Conservation (phyloP, 2,329 filamentous ascomycete genomes). For the Xylariaceae sp. region DNA sequence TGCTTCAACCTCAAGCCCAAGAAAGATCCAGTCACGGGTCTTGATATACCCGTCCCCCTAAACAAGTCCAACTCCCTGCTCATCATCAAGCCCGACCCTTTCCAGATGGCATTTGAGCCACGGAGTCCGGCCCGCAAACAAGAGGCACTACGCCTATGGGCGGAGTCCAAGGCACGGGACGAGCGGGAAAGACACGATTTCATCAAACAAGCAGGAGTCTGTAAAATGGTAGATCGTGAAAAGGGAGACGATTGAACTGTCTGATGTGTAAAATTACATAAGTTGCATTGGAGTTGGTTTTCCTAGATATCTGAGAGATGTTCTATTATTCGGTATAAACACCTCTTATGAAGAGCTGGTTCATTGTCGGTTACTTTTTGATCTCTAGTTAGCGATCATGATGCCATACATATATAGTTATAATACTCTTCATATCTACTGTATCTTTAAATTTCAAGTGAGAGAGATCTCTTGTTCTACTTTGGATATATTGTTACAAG, state of each 20-base stretch:
- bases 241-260: no score
- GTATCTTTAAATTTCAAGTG: no score
- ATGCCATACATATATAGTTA: no score
- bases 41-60: constrained; percentile 39
- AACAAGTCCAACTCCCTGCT: constrained; percentile 50
- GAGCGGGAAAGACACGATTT: constrained; percentile 28
- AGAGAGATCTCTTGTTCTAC: no score
- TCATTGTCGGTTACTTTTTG: no score
- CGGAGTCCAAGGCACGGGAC: constrained; percentile 30
- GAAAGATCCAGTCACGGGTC: constrained; percentile 37
- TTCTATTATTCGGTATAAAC: no score
- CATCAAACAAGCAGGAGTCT: constrained; percentile 9
- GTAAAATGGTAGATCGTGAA: neutral
- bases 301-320: no score
- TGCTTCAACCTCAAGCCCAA: constrained; percentile 40
- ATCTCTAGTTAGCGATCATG: no score
- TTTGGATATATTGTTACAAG: no score
- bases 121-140: constrained; percentile 38
- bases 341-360: no score
- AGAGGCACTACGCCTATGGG: constrained; percentile 37
- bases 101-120: constrained; percentile 50
- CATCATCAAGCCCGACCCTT: constrained; percentile 53
- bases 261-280: neutral
- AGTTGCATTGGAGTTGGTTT: neutral
- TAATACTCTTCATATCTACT: no score